Evolutionary conservation across 169 alveolate species (phyloP).

Genomic region (Theileria parva): DNA sequence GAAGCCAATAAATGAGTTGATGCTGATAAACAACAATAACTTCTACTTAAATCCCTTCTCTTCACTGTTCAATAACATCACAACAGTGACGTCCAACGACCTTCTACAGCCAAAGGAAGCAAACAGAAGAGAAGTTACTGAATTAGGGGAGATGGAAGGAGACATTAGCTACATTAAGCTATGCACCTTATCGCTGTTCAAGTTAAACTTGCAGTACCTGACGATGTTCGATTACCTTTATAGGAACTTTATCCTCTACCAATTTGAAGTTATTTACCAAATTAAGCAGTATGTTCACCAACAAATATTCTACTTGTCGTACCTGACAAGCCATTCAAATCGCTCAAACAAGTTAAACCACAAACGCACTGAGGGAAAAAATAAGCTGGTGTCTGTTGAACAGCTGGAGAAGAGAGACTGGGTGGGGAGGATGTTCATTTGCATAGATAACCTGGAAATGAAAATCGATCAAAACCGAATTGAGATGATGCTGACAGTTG

Average conservation of each 20-base stretch:
- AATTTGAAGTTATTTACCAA: constrained; percentile 86
- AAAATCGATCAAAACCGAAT: constrained; percentile 12
- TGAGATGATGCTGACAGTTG: constrained; percentile 42
- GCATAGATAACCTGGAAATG: not conserved
- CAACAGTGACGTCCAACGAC: not conserved
- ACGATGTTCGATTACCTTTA: constrained; percentile 87
- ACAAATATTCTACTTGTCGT: constrained; percentile 59
- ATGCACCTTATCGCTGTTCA: constrained; percentile 78
- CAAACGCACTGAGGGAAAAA: not conserved
- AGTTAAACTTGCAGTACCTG: constrained; percentile 87
- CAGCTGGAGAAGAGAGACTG: not conserved
- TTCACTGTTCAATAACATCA: constrained; percentile 2
- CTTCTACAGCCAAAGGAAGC: not conserved
- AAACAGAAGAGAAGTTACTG: not conserved
- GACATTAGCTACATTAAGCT: constrained; percentile 31
- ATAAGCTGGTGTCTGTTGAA: not conserved
- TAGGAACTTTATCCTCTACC: constrained; percentile 85
- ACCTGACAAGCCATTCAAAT: not conserved
- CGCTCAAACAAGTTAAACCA: not conserved
- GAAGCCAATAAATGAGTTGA: constrained; percentile 28
- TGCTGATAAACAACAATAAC: constrained; percentile 22
- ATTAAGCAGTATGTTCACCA: constrained; percentile 85
- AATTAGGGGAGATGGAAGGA: not conserved
- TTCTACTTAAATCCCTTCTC: constrained; percentile 32
- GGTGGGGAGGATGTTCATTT: constrained; percentile 2